Evolutionary conservation across 495 filamentous ascomycete genomes (phyloP), one percentile per base, ranked within the genome.

Genomic region (Amniculicola lignicola): DNA sequence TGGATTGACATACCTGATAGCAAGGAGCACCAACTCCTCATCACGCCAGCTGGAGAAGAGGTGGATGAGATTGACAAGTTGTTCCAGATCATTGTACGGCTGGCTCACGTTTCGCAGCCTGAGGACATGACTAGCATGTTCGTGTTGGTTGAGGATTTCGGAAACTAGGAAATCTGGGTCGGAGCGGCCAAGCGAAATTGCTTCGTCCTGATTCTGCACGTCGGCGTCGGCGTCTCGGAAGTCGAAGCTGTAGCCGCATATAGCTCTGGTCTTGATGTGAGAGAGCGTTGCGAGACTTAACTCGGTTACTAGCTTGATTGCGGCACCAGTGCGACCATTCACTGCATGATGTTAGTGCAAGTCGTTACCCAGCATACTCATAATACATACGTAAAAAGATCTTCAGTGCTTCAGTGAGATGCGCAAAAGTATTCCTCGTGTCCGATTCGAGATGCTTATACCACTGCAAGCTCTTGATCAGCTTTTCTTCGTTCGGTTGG

Each of bases 401-500:
- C 65, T 85, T 85, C 71, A 95, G 90, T 28, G 90, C 75, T 61
- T 80, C 70, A 25, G 78, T 75, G 29, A 87, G 83, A 31, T 80
- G 77, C 14, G 73, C 59, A 70, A 91, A 89, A 2, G 89, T 86
- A 54, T 87, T 77, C 23, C 74, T 67, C 77, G 87, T 89, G 49
- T 88, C 75, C 1, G 78, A 84, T 22, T 86, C 82, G 12, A 89
- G 75, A 39, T 85, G 72, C 54, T 87, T 70, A 66, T 89, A 84
- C 93, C 93, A 98, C 62, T 95, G 87, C 50, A 96, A 68, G 48
- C 85, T 82, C 31, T 84, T 79, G 43, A 96, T 89, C 52, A 96
- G 72, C 36, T 79, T 72, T 41, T 87, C 80, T 53, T 95, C 89
- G 44, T 79, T 69, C 12, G 70, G 67, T 12, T 43, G 35, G 3